Percentiles rank a stretch among this genome's conserved stretches.
Conservation (phyloP, 2,329 filamentous ascomycete species). For the Colletotrichum sp. region DNA sequence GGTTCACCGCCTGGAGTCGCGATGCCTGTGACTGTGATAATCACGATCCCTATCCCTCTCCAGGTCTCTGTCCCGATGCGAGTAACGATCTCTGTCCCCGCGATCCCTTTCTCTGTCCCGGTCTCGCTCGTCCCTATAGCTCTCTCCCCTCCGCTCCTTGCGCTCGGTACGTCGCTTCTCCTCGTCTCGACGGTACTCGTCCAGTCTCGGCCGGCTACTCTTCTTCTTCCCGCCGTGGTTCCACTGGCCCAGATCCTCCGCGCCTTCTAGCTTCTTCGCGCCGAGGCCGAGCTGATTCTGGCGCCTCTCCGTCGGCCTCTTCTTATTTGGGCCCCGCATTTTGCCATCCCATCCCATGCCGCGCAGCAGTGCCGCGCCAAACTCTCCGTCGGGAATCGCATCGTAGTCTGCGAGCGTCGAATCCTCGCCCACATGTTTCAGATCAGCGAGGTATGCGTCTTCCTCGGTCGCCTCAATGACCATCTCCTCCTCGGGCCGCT, state of each 20-base stretch:
- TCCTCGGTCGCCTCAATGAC: conserved; percentile 65
- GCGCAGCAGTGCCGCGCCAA: conserved; percentile 85
- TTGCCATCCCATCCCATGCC: conserved; percentile 95
- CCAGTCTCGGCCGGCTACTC: conserved; percentile 47
- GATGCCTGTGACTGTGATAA: conserved; percentile 11
- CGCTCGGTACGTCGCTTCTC: conserved; percentile 42
- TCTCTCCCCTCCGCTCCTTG: conserved; percentile 33
- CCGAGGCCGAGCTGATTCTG: conserved; percentile 87
- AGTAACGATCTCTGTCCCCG: conserved; percentile 28
- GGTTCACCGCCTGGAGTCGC: conserved; percentile 16
- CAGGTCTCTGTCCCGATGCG: conserved; percentile 39
- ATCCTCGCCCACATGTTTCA: conserved; percentile 73
- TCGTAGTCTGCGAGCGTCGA: conserved; percentile 86
- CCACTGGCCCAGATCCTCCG: conserved; percentile 80
- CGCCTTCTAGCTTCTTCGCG: conserved; percentile 78
- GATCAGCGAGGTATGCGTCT: conserved; percentile 73
- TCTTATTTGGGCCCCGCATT: conserved; percentile 54
- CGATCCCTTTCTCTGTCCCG: conserved; percentile 37
- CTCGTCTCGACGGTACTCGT: conserved; percentile 48
- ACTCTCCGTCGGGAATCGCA: conserved; percentile 90
- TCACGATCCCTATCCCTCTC: conserved; percentile 17
- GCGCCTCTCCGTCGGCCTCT: conserved; percentile 71
- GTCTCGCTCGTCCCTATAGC: conserved; percentile 45
- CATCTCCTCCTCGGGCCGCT: conserved; percentile 45
- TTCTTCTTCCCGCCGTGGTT: conserved; percentile 67